A percentile compares a stretch with the other conserved stretches of the same genome.
These are phyloP conservation scores for Limnanthes douglasii DNA, from an alignment of 345 rosid species.

Conservation along the genomic window DNA sequence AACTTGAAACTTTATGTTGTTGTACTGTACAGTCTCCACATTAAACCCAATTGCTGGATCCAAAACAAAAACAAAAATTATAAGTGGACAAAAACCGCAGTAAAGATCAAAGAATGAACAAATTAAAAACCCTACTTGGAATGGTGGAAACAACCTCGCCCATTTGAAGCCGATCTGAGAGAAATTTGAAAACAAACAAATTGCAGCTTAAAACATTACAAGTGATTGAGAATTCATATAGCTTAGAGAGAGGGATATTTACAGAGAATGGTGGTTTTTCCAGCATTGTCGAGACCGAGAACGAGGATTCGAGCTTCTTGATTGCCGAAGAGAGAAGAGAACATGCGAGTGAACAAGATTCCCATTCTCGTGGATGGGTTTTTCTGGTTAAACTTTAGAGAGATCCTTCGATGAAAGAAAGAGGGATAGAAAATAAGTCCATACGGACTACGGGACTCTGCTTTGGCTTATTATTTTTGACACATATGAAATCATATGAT, in stretches of 20 bases:
- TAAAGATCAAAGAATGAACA: not conserved
- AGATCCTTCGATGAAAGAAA: no score
- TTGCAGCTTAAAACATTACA: not conserved
- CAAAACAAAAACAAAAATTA: constrained; percentile 3
- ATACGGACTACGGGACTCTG: no score
- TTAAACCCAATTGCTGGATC: constrained; percentile 82
- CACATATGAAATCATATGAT: no score
- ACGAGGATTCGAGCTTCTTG: constrained; percentile 51
- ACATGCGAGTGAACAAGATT: constrained; percentile 25
- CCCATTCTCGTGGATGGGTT: constrained; percentile 23
- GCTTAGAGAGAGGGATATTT: constrained; percentile 1
- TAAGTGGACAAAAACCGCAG: not conserved
- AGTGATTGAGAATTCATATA: not conserved
- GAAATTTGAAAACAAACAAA: not conserved
- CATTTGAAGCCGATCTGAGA: constrained; percentile 44
- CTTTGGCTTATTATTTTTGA: no score
- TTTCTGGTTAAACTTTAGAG: constrained; percentile 1
- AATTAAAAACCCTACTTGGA: constrained; percentile 22
- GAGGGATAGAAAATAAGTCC: no score
- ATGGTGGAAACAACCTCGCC: constrained; percentile 48
- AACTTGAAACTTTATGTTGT: constrained; percentile 85
- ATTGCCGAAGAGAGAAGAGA: constrained; percentile 32
- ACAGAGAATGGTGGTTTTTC: constrained; percentile 60
- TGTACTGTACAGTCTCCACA: constrained; percentile 79
- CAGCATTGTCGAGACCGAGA: constrained; percentile 56